Evolutionary conservation across 129 eudicot species (phyloP), one percentile per base, ranked within the genome.

Genomic region (Ambrosia artemisiifolia): DNA sequence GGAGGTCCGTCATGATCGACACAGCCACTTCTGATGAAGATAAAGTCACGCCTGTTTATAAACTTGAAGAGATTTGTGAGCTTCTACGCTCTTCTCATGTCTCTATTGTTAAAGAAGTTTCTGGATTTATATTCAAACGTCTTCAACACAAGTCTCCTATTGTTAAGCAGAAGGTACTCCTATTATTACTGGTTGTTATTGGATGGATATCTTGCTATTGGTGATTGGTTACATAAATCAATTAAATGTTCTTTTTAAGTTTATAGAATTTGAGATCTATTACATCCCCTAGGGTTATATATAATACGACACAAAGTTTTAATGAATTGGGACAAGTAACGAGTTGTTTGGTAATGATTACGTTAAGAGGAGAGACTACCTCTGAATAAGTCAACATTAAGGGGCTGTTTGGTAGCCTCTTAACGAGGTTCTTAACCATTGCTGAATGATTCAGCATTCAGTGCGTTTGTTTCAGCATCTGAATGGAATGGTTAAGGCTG

Each of bases 21-120:
- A 93, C 70, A 5, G 97, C 88, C 8, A 94, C 99, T 56, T 88
- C 91, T 11, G 99, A 94, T 13, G 96, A 94, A 81, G 96, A 94
- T 66, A 94, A 94, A 83, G 96, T 94, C 10, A 67, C 99, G 0
- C 97, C 99, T 20, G 99, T 94, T 17, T 94, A 94, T 78, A 94
- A 94, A 78, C 68, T 94, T 60, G 97, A 94, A 43, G 99, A 94
- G 53, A 79, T 94, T 65, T 94, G 99, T 67, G 99, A 94, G 69
- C 88, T 94, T 40, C 89, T 94, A 30, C 79, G 97, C 16, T 82
- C 97, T n/a, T 90, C 99, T 9, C 96, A 85, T 43, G 81, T 75
- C 68, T 77, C 87, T 11, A 84, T 94, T 42, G 96, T 94, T 12
- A 94, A 90, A 72, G 96, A 94, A 74, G 66, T 94, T 13, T 79